Evolutionary conservation across 1,284 basidiomycete genomes (phyloP).

Genomic region (Boletus sp.): DNA sequence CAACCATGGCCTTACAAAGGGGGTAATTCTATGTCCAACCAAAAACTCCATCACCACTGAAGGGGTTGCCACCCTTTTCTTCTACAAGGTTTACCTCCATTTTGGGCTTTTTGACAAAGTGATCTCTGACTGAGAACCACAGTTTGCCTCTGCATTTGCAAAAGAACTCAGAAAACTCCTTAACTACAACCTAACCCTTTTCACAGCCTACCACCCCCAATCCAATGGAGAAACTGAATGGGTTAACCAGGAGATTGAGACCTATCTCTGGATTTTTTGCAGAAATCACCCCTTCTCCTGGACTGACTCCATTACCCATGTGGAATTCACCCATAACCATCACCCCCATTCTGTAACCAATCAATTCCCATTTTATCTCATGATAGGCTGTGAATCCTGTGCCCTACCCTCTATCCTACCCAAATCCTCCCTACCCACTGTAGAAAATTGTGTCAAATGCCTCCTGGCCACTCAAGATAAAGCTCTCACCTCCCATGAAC

Average conservation of each 20-base stretch:
- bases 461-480: too few relatives aligned
- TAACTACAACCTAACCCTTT: background rate
- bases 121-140: background rate
- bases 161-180: background rate
- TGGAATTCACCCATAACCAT: too few relatives aligned
- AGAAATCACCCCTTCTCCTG: background rate
- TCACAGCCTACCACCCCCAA: background rate
- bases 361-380: too few relatives aligned
- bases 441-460: too few relatives aligned
- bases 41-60: conserved; percentile 12
- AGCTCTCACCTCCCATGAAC: too few relatives aligned
- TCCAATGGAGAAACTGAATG: background rate
- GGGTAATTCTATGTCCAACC: conserved; percentile 15
- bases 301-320: too few relatives aligned
- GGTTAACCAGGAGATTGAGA: background rate
- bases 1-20: conserved; percentile 12
- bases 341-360: too few relatives aligned
- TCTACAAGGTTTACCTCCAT: conserved; percentile 9
- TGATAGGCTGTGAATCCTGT: too few relatives aligned
- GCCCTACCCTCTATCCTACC: too few relatives aligned
- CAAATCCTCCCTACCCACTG: too few relatives aligned
- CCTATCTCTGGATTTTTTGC: background rate
- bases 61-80: conserved; percentile 10
- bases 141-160: rapidly evolving
- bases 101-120: conserved; percentile 10